Evolutionary conservation across 2,329 filamentous ascomycete genomes (phyloP).

Genomic region (Hypoxylon sp.): DNA sequence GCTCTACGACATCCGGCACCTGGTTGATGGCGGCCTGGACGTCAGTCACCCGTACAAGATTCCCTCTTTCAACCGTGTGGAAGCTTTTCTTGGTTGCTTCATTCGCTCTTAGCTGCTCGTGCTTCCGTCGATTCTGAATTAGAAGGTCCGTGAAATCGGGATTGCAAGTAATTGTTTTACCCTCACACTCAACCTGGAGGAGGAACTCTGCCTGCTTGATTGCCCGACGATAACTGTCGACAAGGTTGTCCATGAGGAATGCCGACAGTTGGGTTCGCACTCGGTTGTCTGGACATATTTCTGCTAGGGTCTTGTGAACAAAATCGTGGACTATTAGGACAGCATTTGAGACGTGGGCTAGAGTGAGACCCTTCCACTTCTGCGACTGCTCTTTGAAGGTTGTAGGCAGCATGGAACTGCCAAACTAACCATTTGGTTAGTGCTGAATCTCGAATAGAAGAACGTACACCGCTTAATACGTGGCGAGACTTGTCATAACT

Average conservation of each 20-base stretch:
- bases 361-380: constrained; percentile 66
- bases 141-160: constrained; percentile 5
- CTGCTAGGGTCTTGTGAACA: constrained; percentile 56
- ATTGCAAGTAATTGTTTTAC: constrained; percentile 4
- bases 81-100: background rate
- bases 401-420: constrained; percentile 57
- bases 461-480: background rate
- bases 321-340: constrained; percentile 68
- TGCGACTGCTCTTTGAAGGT: constrained; percentile 68
- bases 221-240: constrained; percentile 9
- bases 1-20: background rate
- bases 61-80: no score
- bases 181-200: constrained; percentile 7
- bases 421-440: constrained; percentile 14
- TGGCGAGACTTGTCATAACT: background rate
- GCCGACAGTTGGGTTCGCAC: background rate
- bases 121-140: background rate
- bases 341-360: constrained; percentile 65
- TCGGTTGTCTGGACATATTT: background rate
- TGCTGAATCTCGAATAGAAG: background rate
- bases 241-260: constrained; percentile 9
- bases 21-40: background rate
- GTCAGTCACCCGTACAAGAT: background rate
- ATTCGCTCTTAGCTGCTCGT: background rate
- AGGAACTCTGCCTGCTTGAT: constrained; percentile 19